Conservation (phyloP, 306 rosid genomes). For the Ochetophila trinervis region DNA sequence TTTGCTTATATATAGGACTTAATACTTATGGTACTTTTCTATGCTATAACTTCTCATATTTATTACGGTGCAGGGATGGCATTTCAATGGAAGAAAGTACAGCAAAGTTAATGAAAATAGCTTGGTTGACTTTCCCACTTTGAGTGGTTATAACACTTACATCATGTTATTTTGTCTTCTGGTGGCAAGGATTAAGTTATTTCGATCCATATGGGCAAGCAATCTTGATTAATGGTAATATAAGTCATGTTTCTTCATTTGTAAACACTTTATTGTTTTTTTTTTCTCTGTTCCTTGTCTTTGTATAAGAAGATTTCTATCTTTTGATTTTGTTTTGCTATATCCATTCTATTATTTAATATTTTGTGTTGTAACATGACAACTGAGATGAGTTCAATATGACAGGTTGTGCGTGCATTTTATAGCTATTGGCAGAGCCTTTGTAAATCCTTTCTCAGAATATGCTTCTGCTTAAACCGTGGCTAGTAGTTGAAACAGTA, state of each 20-base stretch:
- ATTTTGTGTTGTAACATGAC: conserved; percentile 9
- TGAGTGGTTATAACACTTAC: conserved; percentile 62
- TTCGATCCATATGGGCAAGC: conserved; percentile 77
- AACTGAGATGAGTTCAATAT: conserved; percentile 23
- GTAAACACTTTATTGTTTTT: not conserved
- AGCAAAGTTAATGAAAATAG: conserved; percentile 76
- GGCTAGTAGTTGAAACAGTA: conserved; percentile 75
- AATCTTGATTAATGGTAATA: conserved; percentile 82
- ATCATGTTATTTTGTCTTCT: conserved; percentile 60
- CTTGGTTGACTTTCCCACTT: conserved; percentile 82
- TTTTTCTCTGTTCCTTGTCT: conserved; percentile 2
- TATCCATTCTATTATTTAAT: not conserved
- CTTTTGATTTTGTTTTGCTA: not conserved
- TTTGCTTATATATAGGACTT: too few relatives aligned
- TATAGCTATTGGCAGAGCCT: conserved; percentile 95
- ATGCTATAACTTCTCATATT: not conserved
- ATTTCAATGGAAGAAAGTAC: conserved; percentile 59
- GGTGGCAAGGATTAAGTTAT: conserved; percentile 69
- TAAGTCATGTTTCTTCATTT: not conserved
- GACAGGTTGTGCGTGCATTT: conserved; percentile 84
- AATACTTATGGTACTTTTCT: too few relatives aligned
- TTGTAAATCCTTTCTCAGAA: conserved; percentile 85
- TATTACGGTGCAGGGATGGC: conserved; percentile 49
- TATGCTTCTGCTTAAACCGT: conserved; percentile 68
- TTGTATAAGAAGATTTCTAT: not conserved